Evolutionary conservation across 768 basidiomycete species (phyloP), one percentile per base, ranked within the genome.

Genomic region (Leccinum arenicola): DNA sequence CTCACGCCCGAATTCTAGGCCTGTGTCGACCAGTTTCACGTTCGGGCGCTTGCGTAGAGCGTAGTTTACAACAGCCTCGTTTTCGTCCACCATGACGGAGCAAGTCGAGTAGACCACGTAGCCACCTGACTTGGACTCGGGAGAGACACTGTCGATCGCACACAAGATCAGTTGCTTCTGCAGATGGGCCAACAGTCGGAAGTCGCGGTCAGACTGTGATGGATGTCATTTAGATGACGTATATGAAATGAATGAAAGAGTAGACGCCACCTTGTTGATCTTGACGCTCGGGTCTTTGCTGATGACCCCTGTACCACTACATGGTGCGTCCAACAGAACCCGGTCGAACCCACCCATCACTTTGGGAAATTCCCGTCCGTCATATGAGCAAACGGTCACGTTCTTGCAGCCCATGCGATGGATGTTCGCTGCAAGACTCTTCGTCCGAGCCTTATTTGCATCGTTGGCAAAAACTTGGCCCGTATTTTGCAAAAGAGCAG

Each of bases 311-410:
- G 97, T 98, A 33, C 97, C 97, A 66, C 91, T 93, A 74, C 97
- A 99, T 27, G 97, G 97, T 36, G 97, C 96, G 75, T 99, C 97
- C 49, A 99, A 76, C 54, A 99, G 76, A 47, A 98, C 95, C n/a
- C 97, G 82, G 68, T 99, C 96, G 67, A 99, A 99, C 6, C 97
- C 97, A 21, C 96, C 97, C 82, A 99, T 95, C 51, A 99, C 95
- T 74, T 94, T 97, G 15, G 97, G 97, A 75, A 98, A 99, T 74
- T 98, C 92, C 57, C 97, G 81, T 7, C 96, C 97, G 68, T 99
- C 97, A 67, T 98, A 95, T 48, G 93, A 95, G 72, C 95, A 98
- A 49, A 98, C 85, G 10, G 97, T 87, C 52, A 98, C 96, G 70
- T 98, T 99, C 76, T 94, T 96, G 80, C 97, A 99, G 4, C 97